Base-by-base conservation (phyloP, 768 basidiomycete genomes). In the Termitomyces bulborhizus region DNA sequence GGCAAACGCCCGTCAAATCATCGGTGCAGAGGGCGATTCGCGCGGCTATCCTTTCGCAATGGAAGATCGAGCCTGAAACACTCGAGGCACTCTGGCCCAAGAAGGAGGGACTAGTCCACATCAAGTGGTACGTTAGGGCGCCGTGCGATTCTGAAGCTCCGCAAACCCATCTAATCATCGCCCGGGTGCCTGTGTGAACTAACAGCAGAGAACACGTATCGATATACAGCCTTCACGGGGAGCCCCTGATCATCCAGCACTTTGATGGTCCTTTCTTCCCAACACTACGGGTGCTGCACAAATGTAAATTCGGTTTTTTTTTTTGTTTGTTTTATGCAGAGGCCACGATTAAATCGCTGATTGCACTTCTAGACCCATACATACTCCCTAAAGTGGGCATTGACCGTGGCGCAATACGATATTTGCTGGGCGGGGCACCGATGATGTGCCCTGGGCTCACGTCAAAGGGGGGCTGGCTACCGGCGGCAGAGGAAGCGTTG, bases 391-490 rank as follows among this genome's bases (percentile, higher is more conserved):
- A 79, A 63, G 93, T 96, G 47, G 83, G 86, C 60, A 80, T 98
- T 46, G 97, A 99, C 76, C 87, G 96, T 49, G 97, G 97, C 47
- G 97, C 97, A 51, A 99, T 99, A 73, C 90, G 95, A 34, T 99
- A 98, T 72, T 81, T 99, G 39, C 83, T 99, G 45, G 87, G 85
- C 11, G 97, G 93, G 15, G 93, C 93, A 26, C 86, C 88, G 72
- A 94, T 96, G 90, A 96, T 96, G 93, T 94, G 89, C 63, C 97
- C 97, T 4, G 97, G 97, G 21, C 75, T 99, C 53, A 96, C 97
- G 27, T 98, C 96, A 36, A 78, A 84, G 34, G 95, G 95, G 6
- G 96, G 96, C 7, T 81, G 81, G 63, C 82, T 98, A 0, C 96
- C 96, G 0, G 83, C 90, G 8, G 71, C 83, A 13, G 84, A 85